Evolutionary conservation across 495 filamentous ascomycete species (phyloP).

Genomic region (Paragyromitra xinjiangensis): DNA sequence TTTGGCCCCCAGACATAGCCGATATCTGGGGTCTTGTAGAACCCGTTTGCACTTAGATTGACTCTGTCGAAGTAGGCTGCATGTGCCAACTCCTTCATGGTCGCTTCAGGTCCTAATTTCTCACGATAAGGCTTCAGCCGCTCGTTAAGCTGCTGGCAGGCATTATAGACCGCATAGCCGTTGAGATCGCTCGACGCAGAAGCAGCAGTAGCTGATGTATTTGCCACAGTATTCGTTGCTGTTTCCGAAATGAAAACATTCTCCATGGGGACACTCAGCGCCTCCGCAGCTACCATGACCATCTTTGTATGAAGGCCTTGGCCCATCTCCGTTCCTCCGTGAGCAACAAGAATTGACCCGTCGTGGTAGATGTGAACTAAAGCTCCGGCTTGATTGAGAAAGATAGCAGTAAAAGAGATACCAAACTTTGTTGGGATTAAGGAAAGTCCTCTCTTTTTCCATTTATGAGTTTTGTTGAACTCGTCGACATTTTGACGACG

Average conservation of each 20-base stretch:
- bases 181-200: constrained; percentile 96
- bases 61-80: constrained; percentile 97
- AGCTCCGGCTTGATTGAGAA: constrained; percentile 95
- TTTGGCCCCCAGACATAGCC: constrained; percentile 93
- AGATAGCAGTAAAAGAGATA: constrained; percentile 95
- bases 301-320: constrained; percentile 98
- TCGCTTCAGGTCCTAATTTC: constrained; percentile 79
- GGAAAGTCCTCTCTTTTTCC: constrained; percentile 92
- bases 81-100: constrained; percentile 87
- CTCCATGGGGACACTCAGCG: constrained; percentile 78
- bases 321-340: constrained; percentile 98
- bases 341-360: constrained; percentile 91
- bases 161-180: constrained; percentile 94
- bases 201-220: constrained; percentile 91
- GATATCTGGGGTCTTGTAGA: constrained; percentile 97
- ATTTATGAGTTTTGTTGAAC: constrained; percentile 87
- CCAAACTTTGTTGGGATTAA: constrained; percentile 97
- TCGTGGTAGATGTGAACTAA: constrained; percentile 98
- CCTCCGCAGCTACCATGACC: constrained; percentile 93
- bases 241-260: constrained; percentile 89
- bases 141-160: constrained; percentile 88
- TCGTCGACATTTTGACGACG: constrained; percentile 77
- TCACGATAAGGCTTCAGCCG: constrained; percentile 84
- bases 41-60: constrained; percentile 93
- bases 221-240: constrained; percentile 93